Base-by-base conservation (phyloP, 108 stramenopile genomes). In the Fragilaria radians region DNA sequence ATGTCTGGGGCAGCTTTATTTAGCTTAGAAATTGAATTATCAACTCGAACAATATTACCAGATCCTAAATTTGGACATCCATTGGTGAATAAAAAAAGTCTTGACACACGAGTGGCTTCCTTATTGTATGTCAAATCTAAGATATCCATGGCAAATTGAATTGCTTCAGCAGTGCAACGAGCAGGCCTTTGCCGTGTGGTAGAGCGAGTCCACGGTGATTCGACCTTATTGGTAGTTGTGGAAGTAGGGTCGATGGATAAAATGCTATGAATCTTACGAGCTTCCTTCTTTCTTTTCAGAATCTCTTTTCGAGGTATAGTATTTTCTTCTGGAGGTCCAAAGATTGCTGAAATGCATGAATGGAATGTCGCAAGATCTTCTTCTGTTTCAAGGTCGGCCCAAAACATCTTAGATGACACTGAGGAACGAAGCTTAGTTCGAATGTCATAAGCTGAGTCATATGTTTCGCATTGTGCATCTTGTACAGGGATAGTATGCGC, bases 11-110 rank as follows among this genome's bases (percentile, higher is more conserved):
- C 25, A 14, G 31, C 27, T 28, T 52, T 26, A 19, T 46, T 34
- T 32, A 32, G 50, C 1, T 59, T 59, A n/a, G n/a, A n/a, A 28
- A 27, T 21, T 11, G 48, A 53, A 5, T 57, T 27, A 2, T 29
- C 31, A 19, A 32, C 2, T 33, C 32, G 28, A 7, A 78, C 71
- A 1, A 78, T 71, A 50, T 51, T 76, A 0, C 74, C 81, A 54
- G 58, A 67, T n/a, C 81, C 81, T 18, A 61, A 27, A 52, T 82
- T 82, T 49, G 75, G 70, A 49, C 74, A 78, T 11, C 81, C 81
- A 54, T 82, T 79, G 23, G 81, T 82, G 67, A 78, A 82, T 22
- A 82, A 34, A 1, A 82, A n/a, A 28, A 82, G 59, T n/a, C 71
- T 57, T 18, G 74, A 67, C 24, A 68, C 73, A 3, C 61, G 47